A percentile compares a stretch with the other conserved stretches of the same genome.
phyloP scores from a whole-genome alignment of 2,329 filamentous ascomycete genomes.

The Fusarium liriodendri region DNA sequence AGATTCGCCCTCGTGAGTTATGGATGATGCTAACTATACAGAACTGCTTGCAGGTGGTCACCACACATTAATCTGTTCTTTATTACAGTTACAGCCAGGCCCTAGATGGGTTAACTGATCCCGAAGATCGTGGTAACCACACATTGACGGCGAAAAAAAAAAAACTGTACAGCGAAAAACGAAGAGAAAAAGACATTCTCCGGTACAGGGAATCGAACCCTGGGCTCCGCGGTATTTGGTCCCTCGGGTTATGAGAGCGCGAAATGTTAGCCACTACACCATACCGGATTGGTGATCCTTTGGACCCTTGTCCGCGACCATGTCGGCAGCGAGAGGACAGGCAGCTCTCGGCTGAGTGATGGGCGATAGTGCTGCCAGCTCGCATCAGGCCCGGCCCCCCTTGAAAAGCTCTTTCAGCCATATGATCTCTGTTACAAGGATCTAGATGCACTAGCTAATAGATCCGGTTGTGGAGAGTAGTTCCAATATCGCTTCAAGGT shows the following conservation, averaged over 20 bases:
- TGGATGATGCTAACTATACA: no score
- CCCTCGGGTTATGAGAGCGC: conserved; percentile 43
- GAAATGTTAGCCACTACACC: conserved; percentile 45
- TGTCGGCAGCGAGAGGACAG: not conserved
- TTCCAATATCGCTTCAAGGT: not conserved
- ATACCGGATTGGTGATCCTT: not conserved
- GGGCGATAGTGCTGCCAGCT: not conserved
- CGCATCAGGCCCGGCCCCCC: not conserved
- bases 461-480: not conserved
- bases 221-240: conserved; percentile 3
- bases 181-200: no score
- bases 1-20: no score
- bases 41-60: no score
- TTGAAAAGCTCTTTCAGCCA: not conserved
- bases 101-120: no score
- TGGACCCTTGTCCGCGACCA: not conserved
- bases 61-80: no score
- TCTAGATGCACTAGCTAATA: not conserved
- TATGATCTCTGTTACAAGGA: not conserved
- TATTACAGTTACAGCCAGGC: no score
- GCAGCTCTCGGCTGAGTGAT: no score
- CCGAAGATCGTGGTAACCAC: no score
- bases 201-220: conserved; percentile 5
- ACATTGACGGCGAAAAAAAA: no score
- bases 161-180: no score